phyloP scores from a whole-genome alignment of 2,329 filamentous ascomycete genomes.

The Cryphonectria nitschkei region DNA sequence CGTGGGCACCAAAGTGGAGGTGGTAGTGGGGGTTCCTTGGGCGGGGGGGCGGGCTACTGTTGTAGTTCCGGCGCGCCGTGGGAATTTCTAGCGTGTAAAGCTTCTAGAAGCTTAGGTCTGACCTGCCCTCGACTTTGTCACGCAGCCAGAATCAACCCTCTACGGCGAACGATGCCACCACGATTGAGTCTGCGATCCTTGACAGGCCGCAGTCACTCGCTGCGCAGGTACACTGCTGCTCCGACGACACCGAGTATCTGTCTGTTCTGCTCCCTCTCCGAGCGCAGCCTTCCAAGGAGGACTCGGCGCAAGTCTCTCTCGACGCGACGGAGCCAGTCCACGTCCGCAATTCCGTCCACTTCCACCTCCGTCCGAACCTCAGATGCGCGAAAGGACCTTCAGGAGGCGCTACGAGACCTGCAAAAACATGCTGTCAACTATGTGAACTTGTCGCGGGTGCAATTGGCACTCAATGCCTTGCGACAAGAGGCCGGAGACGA shows the following conservation, averaged over 20 bases:
- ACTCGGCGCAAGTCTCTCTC: constrained; percentile 25
- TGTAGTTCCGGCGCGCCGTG: neutral
- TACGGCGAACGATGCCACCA: constrained; percentile 36
- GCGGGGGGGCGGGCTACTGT: neutral
- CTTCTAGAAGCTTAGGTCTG: constrained; percentile 18
- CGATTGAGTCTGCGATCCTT: constrained; percentile 36
- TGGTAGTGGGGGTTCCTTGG: neutral
- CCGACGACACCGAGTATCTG: constrained; percentile 33
- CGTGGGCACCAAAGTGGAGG: neutral
- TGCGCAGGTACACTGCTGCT: constrained; percentile 11
- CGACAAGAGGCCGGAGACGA: constrained; percentile 60
- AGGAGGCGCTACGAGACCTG: constrained; percentile 62
- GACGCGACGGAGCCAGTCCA: constrained; percentile 34
- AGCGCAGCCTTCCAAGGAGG: constrained; percentile 19
- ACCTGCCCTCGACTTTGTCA: neutral
- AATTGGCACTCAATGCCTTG: constrained; percentile 70
- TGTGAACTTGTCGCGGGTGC: constrained; percentile 70
- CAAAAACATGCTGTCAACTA: constrained; percentile 63
- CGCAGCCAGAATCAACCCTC: neutral
- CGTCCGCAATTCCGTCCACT: constrained; percentile 20
- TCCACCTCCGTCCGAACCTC: constrained; percentile 5
- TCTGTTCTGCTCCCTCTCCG: constrained; percentile 39
- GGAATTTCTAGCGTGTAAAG: constrained; percentile 13
- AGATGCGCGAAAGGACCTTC: constrained; percentile 56
- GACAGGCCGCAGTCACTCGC: constrained; percentile 30